Conservation (phyloP, 164 flowering plant genomes). For the Platanus orientalis region DNA sequence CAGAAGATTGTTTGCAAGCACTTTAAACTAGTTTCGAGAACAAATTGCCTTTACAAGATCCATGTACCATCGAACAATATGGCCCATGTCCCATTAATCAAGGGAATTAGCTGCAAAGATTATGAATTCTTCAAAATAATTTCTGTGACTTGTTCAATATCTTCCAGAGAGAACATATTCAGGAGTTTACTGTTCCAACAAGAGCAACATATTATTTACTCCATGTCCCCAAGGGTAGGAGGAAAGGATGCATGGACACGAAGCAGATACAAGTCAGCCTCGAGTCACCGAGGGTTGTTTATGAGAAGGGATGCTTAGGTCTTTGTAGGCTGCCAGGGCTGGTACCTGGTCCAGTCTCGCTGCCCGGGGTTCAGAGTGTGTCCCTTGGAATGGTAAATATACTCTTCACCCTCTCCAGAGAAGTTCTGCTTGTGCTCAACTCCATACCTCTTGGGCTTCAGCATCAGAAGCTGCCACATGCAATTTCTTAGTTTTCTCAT, state of each 20-base stretch:
- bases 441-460: conserved; percentile 85
- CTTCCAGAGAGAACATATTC: background rate
- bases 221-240: conserved; percentile 1
- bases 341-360: conserved; percentile 93
- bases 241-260: background rate
- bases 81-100: background rate
- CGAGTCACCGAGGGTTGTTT: background rate
- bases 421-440: conserved; percentile 81
- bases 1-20: too few relatives aligned
- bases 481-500: background rate
- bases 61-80: too few relatives aligned
- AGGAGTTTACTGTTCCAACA: background rate
- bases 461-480: conserved; percentile 62
- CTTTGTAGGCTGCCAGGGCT: conserved; percentile 81
- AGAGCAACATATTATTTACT: conserved; percentile 2
- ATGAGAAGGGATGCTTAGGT: conserved; percentile 3
- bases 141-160: background rate
- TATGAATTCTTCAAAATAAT: background rate
- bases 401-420: conserved; percentile 91
- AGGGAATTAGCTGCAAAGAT: background rate
- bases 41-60: too few relatives aligned
- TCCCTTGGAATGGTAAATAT: conserved; percentile 94
- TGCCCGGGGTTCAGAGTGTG: conserved; percentile 92
- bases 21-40: too few relatives aligned
- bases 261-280: background rate